Base-by-base conservation (phyloP, 345 rosid genomes). In the Brassica napus region DNA sequence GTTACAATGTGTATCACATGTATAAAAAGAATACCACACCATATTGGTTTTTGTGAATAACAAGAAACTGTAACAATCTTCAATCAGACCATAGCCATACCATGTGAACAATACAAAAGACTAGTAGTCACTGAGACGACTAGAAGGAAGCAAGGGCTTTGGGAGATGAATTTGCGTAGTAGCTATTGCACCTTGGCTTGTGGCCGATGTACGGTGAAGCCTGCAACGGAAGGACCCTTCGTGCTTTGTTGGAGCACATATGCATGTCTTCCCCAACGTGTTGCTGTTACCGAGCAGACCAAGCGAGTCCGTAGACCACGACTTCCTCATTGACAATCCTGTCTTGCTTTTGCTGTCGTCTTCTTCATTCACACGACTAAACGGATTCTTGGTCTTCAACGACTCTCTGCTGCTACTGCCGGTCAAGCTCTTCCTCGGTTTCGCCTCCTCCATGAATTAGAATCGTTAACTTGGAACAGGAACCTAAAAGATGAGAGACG, bases 181-280 rank as follows among this genome's bases (percentile, higher is more conserved):
- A 24, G 21, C 32, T 69, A 67, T 44, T 69, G 72, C 59, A 75
- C 58, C 55, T 10, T 63, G 80, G 78, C 32, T 75, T 11, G 31
- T 55, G 28, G 72, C 57, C 49, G 80, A 70, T 65, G 83, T 65
- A 31, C 83, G 80, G 76, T 80, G 83, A 63, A 75, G 54, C 77
- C 83, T 75, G 26, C 83, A 80, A 55, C 83, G 76, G 61, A 80
- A 75, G 8, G 83, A 80, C 23, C 83, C 83, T 64, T 75, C 55
- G 10, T 80, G 83, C 62, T 75, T 75, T 23, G 83, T 75, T 31
- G 83, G 80, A 64, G 83, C 31, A 70, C 80, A 70, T 0, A 80
- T 28, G 32, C 82, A 79, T 31, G 23, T 54, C 68, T 73, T 79
- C 74, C 82, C 82, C 8, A 14, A 11, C 49, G 16, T 42, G 63